phyloP scores from a whole-genome alignment of 2,329 filamentous ascomycete genomes.

The Scedosporium aurantiacum region DNA sequence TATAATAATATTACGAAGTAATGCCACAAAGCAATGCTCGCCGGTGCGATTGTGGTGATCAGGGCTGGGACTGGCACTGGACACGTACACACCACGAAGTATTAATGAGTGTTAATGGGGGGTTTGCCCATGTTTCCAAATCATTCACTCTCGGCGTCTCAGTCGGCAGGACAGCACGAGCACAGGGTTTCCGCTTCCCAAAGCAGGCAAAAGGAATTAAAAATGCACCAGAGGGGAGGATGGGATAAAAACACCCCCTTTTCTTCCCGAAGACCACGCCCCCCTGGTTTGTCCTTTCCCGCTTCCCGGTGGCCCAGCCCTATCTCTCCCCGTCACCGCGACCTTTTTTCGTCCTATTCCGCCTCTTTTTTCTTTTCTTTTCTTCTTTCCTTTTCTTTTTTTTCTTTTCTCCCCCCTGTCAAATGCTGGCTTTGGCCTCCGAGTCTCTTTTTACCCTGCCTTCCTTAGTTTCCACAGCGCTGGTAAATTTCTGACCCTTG shows the following conservation, averaged over 20 bases:
- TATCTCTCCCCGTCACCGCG: constrained; percentile 3
- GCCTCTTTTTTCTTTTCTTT: not conserved
- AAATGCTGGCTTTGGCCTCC: not conserved
- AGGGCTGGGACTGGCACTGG: too few relatives aligned
- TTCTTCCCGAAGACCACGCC: not conserved
- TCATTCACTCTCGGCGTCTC: not conserved
- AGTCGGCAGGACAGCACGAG: not conserved
- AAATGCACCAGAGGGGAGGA: not conserved
- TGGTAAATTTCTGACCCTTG: not conserved
- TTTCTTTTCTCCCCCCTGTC: not conserved
- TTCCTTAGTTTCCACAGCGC: not conserved
- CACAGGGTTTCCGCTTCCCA: not conserved
- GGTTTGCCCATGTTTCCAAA: not conserved
- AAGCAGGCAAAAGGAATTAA: not conserved
- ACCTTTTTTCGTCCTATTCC: not conserved
- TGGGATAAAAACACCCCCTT: not conserved
- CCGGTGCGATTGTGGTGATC: too few relatives aligned
- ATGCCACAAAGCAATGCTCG: too few relatives aligned
- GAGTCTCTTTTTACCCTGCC: not conserved
- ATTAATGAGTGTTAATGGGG: too few relatives aligned
- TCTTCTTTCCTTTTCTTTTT: not conserved
- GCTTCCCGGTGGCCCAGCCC: constrained; percentile 4
- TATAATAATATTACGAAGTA: too few relatives aligned
- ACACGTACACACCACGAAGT: too few relatives aligned
- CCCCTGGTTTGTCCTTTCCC: not conserved